These are phyloP conservation scores for Mycena leptocephala DNA, from an alignment of 768 basidiomycete species.

Conservation along the genomic window DNA sequence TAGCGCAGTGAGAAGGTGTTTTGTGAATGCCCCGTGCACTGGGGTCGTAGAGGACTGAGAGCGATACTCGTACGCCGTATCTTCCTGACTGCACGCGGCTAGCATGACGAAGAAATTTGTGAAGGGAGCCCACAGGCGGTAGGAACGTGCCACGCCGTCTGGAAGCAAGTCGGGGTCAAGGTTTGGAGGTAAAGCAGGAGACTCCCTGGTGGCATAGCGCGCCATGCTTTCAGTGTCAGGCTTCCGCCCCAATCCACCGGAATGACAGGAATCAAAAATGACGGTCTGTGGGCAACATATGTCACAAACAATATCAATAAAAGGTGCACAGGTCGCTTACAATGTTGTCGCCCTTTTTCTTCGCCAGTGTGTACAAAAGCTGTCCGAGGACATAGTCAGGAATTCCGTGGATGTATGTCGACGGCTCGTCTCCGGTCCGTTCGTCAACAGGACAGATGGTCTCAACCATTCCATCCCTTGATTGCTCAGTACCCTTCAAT, in stretches of 20 bases:
- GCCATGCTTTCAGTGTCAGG: neutral
- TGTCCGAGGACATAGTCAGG: neutral
- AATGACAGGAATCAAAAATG: neutral
- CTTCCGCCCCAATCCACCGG: neutral
- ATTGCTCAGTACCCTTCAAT: neutral
- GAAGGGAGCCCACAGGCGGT: neutral
- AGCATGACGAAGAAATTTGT: neutral
- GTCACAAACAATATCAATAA: too few species aligned
- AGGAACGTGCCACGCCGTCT: neutral
- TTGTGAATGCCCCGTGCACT: neutral
- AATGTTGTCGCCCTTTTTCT: neutral
- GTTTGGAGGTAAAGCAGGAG: neutral
- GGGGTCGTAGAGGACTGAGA: too few species aligned
- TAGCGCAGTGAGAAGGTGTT: neutral
- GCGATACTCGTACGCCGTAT: neutral
- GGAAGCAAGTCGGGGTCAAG: neutral
- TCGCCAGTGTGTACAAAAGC: neutral
- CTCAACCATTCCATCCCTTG: neutral
- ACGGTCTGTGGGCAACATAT: neutral
- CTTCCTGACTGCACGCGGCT: neutral
- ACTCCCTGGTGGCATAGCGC: neutral
- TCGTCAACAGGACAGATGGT: neutral
- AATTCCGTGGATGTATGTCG: neutral
- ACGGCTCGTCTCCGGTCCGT: neutral
- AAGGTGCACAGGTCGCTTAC: neutral